These are phyloP conservation scores for Solanum sejunctum DNA, from an alignment of 257 asterid genomes.

Conservation along the genomic window DNA sequence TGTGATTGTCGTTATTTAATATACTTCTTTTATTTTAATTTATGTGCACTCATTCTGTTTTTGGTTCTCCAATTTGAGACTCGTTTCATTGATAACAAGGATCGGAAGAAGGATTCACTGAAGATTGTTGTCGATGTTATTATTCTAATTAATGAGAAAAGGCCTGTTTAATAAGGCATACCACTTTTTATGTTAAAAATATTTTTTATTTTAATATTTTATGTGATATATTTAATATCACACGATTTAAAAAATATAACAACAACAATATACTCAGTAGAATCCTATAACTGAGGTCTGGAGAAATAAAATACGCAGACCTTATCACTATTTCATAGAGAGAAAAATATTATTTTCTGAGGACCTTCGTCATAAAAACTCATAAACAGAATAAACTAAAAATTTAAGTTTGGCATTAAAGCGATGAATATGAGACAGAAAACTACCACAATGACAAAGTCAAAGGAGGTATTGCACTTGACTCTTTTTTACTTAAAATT, in stretches of 20 bases:
- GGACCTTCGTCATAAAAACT: too few species aligned
- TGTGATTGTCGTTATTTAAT: background rate
- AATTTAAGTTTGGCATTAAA: background rate
- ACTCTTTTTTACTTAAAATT: background rate
- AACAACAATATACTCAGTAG: too few species aligned
- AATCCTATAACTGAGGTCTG: too few species aligned
- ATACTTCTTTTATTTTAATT: background rate
- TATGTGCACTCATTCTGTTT: background rate
- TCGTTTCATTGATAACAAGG: too few species aligned
- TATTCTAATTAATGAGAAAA: too few species aligned
- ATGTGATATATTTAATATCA: background rate
- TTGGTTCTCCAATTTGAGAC: background rate
- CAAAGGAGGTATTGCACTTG: background rate
- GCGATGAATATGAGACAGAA: background rate
- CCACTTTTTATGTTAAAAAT: background rate
- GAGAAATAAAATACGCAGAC: too few species aligned
- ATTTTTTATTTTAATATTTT: background rate
- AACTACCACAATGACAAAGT: background rate
- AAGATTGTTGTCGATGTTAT: too few species aligned
- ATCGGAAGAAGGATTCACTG: too few species aligned
- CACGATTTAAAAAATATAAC: background rate
- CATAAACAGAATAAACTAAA: too few species aligned
- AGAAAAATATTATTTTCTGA: too few species aligned
- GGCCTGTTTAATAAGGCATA: background rate
- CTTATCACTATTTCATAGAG: too few species aligned